Base-by-base conservation (phyloP, 129 eudicot genomes). In the Flaveria ramosissima region DNA sequence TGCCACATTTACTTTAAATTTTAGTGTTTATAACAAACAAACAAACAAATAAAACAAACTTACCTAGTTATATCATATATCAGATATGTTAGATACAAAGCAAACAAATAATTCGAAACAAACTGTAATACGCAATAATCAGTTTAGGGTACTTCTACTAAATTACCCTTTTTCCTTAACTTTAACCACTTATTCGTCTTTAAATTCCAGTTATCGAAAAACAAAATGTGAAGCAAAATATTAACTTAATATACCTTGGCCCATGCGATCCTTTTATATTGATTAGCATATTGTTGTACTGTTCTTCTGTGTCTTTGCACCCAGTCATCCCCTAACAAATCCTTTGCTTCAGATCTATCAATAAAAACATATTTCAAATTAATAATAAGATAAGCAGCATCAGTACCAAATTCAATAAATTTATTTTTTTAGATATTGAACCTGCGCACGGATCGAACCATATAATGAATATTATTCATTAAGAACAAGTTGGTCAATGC, bases 391-490 rank as follows among this genome's bases (percentile, higher is more conserved):
- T 12, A 41, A 73, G 39, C 47, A 72, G n/a, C 24, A 17, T 30
- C 36, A 6, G 27, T 39, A 17, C 41, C n/a, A 11, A 63, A 71
- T 68, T 71, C 16, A 52, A 75, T 46, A 30, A 70, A 39, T 65
- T 65, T 4, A 48, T 39, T 20, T 13, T 48, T 5, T 53, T 36
- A 30, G 62, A 10, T 32, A 70, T 39, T 78, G 71, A 45, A 94
- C 98, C 98, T 91, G 78, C 98, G 98, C 13, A 94, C 97, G 7
- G 98, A 94, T 87, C 97, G 81, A 73, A 94, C 98, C 89, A 94
- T 94, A 62, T 94, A 94, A 78, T 94, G 98, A 55, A 89, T 91
- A 85, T 94, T 94, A 77, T 94, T 94, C 98, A 94, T 91, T 3
- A 94, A 87, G 56, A 94, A 94, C 86, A 94, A 83, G 78, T 91